Evolutionary conservation across 495 filamentous ascomycete genomes (phyloP).

Genomic region (Schizothecium vesticola): DNA sequence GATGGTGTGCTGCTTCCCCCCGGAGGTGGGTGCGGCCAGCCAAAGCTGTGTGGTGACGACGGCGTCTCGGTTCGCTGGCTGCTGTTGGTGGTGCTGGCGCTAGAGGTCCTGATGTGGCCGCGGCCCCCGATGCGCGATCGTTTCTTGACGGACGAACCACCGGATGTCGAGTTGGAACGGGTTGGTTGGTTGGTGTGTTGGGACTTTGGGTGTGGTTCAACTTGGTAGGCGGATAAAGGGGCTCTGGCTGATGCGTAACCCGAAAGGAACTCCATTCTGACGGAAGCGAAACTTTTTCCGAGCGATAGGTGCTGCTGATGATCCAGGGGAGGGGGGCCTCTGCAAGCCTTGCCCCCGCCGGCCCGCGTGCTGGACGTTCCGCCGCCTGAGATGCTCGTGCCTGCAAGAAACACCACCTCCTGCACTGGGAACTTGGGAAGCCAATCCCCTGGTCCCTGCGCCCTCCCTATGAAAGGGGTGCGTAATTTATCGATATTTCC

Average conservation of each 20-base stretch:
- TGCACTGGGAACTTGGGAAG: neutral
- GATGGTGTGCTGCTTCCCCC: conserved; percentile 3
- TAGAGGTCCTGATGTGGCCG: conserved; percentile 27
- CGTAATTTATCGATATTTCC: conserved; percentile 8
- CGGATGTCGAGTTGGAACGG: conserved; percentile 35
- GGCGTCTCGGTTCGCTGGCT: conserved; percentile 23
- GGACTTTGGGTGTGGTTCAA: conserved; percentile 23
- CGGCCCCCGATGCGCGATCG: conserved; percentile 25
- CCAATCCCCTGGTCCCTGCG: neutral
- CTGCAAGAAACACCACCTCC: neutral
- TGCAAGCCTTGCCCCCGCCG: conserved; percentile 8
- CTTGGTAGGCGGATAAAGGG: conserved; percentile 34
- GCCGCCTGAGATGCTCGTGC: neutral
- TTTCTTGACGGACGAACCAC: conserved; percentile 18
- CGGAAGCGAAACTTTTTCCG: conserved; percentile 16
- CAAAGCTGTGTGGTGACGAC: conserved; percentile 13
- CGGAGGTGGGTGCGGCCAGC: conserved; percentile 17
- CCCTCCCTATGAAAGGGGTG: neutral
- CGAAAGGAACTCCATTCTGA: conserved; percentile 32
- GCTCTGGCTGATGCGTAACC: conserved; percentile 32
- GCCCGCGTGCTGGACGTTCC: conserved; percentile 8
- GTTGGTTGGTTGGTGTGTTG: conserved; percentile 18
- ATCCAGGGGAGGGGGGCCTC: neutral
- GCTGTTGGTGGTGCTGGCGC: conserved; percentile 28
- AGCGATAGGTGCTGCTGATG: neutral